A percentile compares a stretch with the other conserved stretches of the same genome.
Conservation (phyloP, 2,329 filamentous ascomycete genomes). For the Cyclaneusma minus region DNA sequence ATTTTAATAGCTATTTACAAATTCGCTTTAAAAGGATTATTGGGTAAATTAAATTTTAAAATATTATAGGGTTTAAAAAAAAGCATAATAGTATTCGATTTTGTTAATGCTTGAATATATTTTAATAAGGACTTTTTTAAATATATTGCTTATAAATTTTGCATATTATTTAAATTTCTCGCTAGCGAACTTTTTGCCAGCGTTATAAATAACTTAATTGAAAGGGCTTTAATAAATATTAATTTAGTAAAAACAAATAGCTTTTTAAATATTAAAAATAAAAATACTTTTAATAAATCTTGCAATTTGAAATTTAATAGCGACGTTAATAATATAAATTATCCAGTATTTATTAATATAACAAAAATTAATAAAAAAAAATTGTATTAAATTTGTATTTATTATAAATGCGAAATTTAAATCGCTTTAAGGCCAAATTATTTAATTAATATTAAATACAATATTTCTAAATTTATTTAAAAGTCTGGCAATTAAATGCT, state of each 20-base stretch:
- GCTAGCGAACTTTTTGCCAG: constrained; percentile 3
- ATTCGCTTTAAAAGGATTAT: constrained; percentile 1
- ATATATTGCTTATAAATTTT: constrained; percentile 1
- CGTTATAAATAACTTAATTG: constrained; percentile 1
- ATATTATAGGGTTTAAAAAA: constrained; percentile 4
- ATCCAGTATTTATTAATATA: constrained; percentile 3
- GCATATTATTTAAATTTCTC: constrained; percentile 3
- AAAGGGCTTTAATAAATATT: constrained; percentile 3
- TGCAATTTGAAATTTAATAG: constrained; percentile 1
- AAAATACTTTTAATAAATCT: constrained; percentile 2
- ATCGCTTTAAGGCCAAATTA: too few species aligned
- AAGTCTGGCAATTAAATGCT: too few species aligned
- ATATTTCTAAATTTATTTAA: too few species aligned
- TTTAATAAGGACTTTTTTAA: constrained; percentile 4
- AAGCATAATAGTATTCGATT: constrained; percentile 4
- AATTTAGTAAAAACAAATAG: constrained; percentile 3
- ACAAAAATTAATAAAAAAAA: constrained; percentile 3
- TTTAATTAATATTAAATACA: too few species aligned
- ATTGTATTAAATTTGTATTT: too few species aligned
- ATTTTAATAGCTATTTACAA: constrained; percentile 7
- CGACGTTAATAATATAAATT: constrained; percentile 3
- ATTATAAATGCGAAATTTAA: too few species aligned
- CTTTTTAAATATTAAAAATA: constrained; percentile 2
- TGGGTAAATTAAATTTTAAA: constrained; percentile 2
- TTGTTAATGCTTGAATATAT: constrained; percentile 3